Conservation (phyloP, 108 stramenopile genomes). For the Skeletonema menzelii region DNA sequence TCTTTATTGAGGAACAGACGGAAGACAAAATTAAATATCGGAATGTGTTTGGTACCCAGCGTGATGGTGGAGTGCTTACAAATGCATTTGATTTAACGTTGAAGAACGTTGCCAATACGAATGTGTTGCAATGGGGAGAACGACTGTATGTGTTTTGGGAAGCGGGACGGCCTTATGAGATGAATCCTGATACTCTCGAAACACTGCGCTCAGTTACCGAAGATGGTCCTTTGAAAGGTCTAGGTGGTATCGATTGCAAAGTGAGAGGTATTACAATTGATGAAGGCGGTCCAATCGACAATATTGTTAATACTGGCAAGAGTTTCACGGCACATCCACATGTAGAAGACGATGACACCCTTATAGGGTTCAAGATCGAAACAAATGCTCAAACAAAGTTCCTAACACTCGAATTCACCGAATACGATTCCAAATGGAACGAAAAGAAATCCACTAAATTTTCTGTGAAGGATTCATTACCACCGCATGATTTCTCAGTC, state of each 20-base stretch:
- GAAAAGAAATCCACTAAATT: not conserved
- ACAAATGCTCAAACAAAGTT: conserved; percentile 19
- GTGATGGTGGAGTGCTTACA: conserved; percentile 27
- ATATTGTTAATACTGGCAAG: conserved; percentile 9
- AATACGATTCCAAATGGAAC: conserved; percentile 21
- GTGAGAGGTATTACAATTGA: conserved; percentile 30
- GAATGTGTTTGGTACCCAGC: conserved; percentile 37
- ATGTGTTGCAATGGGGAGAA: conserved; percentile 46
- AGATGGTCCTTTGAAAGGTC: conserved; percentile 14
- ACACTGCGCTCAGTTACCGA: conserved; percentile 29
- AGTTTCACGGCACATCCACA: conserved; percentile 46
- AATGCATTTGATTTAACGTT: conserved; percentile 41
- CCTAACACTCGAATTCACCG: conserved; percentile 35
- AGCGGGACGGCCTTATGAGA: conserved; percentile 38
- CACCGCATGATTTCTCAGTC: conserved; percentile 51
- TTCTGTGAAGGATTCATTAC: conserved; percentile 1
- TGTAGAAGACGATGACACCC: conserved; percentile 32
- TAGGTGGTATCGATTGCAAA: conserved; percentile 6
- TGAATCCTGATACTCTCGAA: conserved; percentile 43
- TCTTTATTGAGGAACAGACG: conserved; percentile 29
- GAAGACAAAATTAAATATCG: conserved; percentile 36
- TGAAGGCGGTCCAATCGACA: conserved; percentile 15
- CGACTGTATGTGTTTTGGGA: conserved; percentile 51
- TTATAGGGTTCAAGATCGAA: conserved; percentile 32
- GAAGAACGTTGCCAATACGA: conserved; percentile 55